phyloP scores from a whole-genome alignment of 2,329 filamentous ascomycete species.

The Malbranchea cinnamomea region DNA sequence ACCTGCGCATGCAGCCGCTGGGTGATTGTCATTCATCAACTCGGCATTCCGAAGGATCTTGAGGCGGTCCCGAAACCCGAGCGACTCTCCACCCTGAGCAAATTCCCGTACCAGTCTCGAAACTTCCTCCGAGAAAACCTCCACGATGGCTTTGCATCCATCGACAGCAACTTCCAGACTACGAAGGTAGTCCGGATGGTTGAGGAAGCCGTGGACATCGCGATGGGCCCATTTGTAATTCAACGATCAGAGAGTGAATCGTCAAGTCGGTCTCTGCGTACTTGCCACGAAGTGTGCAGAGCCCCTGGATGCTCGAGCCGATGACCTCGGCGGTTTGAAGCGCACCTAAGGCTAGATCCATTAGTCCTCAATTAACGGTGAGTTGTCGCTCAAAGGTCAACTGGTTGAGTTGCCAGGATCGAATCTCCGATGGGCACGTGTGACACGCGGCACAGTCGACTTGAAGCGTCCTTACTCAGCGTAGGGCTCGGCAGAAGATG shows the following conservation, averaged over 20 bases:
- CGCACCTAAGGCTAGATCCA: slow-evolving; percentile 31
- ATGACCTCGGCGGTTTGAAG: slow-evolving; percentile 22
- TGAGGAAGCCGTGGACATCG: slow-evolving; percentile 13
- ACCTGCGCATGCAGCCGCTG: slow-evolving; percentile 23
- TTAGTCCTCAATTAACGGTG: slow-evolving; percentile 36
- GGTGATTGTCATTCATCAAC: slow-evolving; percentile 21
- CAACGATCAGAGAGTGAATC: slow-evolving; percentile 21
- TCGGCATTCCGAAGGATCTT: slow-evolving; percentile 24
- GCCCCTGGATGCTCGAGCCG: slow-evolving; percentile 17
- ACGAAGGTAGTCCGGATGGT: slow-evolving; percentile 16
- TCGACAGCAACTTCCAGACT: slow-evolving; percentile 21
- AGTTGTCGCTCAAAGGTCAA: neutral
- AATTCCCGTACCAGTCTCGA: slow-evolving; percentile 15
- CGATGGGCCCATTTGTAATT: slow-evolving; percentile 21
- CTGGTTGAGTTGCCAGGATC: too few relatives aligned
- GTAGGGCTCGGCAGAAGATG: too few relatives aligned
- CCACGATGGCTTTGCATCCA: slow-evolving; percentile 22
- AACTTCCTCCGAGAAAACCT: slow-evolving; percentile 21
- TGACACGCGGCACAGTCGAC: too few relatives aligned
- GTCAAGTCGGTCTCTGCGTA: slow-evolving; percentile 24
- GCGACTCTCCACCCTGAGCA: slow-evolving; percentile 8
- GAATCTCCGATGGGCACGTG: too few relatives aligned
- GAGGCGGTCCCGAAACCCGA: slow-evolving; percentile 16
- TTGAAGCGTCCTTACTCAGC: too few relatives aligned
- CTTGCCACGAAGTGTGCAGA: slow-evolving; percentile 20